Base-by-base conservation (phyloP, 2,329 filamentous ascomycete species). In the Alternaria dauci region DNA sequence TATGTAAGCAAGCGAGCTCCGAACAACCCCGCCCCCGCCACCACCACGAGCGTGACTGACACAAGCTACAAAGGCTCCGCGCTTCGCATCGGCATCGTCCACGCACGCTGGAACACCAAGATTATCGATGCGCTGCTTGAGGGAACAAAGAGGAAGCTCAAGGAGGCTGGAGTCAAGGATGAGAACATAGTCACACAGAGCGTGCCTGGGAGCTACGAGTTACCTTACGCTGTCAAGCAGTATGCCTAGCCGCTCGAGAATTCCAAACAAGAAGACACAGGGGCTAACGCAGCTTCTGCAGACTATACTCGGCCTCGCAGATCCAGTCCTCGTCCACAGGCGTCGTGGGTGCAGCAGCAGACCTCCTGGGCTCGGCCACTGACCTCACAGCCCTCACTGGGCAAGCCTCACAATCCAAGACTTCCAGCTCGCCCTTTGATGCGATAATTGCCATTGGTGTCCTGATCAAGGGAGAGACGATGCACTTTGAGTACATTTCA, bases 401-500 rank as follows among this genome's bases (percentile, higher is more conserved):
- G 16, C 39, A 42, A 26, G 72, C 79, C 14, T 48, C 60, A 8
- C 32, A 41, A 20, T 74, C 78, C 58, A 71, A 69, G 55, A 64
- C 63, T 14, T 68, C 68, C 14, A 69, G 67, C 58, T 69, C 57
- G 51, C 88, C 93, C 20, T 98, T 98, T 73, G 94, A 98, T 76
- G 95, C 95, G 64, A 89, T 99, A 66, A 94, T 99, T 68, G 93
- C 95, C 54, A 91, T 99, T 69, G 95, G 95, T 57, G 94, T 97
- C 58, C 87, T 99, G 62, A 97, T 99, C 83, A 99, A 99, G 84
- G 95, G 95, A 78, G 92, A 96, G 81, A 98, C 95, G 7, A 97
- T 97, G 93, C 95, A 99, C 82, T 99, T 99, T 75, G 95, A 99
- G 82, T 98, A 99, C 82, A 99, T 99, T 72, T 87, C 94, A 42